Evolutionary conservation across 805 yeast genomes (phyloP).

Genomic region (Saturnispora kantuleensis): DNA sequence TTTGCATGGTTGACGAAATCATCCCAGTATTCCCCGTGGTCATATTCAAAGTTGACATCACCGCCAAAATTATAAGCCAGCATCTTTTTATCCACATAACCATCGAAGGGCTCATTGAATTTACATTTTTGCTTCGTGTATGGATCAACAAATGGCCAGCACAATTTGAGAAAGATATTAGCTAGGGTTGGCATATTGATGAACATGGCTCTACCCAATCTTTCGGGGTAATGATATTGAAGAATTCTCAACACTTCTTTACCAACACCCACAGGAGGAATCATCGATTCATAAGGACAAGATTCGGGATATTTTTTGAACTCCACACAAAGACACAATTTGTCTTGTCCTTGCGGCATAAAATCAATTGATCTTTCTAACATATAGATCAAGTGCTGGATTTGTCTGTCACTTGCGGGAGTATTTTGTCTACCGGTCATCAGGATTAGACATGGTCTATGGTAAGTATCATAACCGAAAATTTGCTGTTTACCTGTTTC

Average conservation of each 20-base stretch:
- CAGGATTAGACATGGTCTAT: slow-evolving; percentile 87
- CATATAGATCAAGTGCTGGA: slow-evolving; percentile 88
- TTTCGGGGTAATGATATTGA: slow-evolving; percentile 95
- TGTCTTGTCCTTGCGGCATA: slow-evolving; percentile 96
- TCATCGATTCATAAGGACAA: slow-evolving; percentile 28
- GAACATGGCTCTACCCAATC: slow-evolving; percentile 83
- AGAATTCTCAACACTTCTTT: slow-evolving; percentile 83
- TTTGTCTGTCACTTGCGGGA: slow-evolving; percentile 80
- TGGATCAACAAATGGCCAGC: slow-evolving; percentile 95
- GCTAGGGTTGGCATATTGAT: slow-evolving; percentile 94
- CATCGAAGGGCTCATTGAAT: slow-evolving; percentile 78
- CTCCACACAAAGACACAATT: slow-evolving; percentile 83
- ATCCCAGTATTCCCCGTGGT: slow-evolving; percentile 78
- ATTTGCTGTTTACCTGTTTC: slow-evolving; percentile 89
- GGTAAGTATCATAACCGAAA: slow-evolving; percentile 78
- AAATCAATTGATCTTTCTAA: slow-evolving; percentile 85
- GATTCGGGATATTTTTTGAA: slow-evolving; percentile 69
- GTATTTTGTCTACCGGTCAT: slow-evolving; percentile 96
- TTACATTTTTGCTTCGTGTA: slow-evolving; percentile 87
- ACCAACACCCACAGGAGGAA: slow-evolving; percentile 77
- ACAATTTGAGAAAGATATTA: slow-evolving; percentile 84
- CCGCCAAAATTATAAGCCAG: slow-evolving; percentile 83
- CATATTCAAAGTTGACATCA: slow-evolving; percentile 69
- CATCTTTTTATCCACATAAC: slow-evolving; percentile 74
- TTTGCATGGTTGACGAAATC: slow-evolving; percentile 51